Conservation (phyloP, 169 alveolate species). For the Cyclospora cayetanensis region DNA sequence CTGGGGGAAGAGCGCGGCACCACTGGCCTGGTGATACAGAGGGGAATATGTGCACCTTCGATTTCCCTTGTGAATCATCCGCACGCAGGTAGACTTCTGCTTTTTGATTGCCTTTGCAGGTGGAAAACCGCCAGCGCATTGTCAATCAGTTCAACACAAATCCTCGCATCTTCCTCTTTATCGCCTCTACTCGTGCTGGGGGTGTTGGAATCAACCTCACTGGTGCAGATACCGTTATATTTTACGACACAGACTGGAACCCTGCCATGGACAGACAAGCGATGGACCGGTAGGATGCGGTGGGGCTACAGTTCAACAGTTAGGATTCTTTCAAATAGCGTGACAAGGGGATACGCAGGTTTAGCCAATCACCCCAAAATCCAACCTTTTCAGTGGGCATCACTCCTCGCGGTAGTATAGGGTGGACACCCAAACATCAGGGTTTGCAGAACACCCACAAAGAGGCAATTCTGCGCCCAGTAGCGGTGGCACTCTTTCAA, state of each 20-base stretch:
- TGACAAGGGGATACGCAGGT: too few relatives aligned
- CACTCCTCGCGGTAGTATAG: too few relatives aligned
- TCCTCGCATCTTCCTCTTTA: slow-evolving; percentile 94
- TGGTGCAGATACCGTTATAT: slow-evolving; percentile 97
- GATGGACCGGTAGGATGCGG: slow-evolving; percentile 93
- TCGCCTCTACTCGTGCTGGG: slow-evolving; percentile 98
- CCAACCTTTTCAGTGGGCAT: too few relatives aligned
- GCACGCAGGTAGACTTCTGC: neutral
- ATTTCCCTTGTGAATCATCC: neutral
- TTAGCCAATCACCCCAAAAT: too few relatives aligned
- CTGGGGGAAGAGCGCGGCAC: neutral
- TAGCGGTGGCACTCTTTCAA: neutral
- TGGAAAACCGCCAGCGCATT: slow-evolving; percentile 95
- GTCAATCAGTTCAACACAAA: slow-evolving; percentile 96
- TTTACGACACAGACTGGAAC: slow-evolving; percentile 99
- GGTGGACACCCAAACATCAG: too few relatives aligned
- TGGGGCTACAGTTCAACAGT: too few relatives aligned
- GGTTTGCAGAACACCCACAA: too few relatives aligned
- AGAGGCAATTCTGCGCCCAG: neutral
- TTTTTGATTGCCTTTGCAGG: slow-evolving; percentile 53
- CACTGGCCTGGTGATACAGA: neutral
- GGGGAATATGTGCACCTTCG: too few relatives aligned
- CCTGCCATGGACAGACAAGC: slow-evolving; percentile 99
- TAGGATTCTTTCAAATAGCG: too few relatives aligned
- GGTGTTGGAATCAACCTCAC: slow-evolving; percentile 98